Conservation (phyloP, 495 filamentous ascomycete genomes). For the Aspergillus bridgeri region DNA sequence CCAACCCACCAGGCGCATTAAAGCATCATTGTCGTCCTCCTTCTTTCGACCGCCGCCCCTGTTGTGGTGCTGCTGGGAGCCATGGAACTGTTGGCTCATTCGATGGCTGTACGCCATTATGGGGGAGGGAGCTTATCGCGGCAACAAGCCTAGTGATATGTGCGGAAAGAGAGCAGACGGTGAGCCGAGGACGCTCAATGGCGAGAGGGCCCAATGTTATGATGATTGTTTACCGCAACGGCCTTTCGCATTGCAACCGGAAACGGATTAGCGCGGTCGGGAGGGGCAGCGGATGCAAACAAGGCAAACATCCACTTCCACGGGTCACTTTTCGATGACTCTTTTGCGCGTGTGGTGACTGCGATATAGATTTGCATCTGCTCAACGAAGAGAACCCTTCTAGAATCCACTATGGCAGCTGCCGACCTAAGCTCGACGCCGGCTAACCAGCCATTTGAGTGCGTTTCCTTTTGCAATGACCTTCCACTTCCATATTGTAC, state of each 20-base stretch:
- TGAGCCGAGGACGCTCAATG: neutral
- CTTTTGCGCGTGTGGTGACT: conserved; percentile 10
- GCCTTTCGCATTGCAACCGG: conserved; percentile 29
- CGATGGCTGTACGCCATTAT: conserved; percentile 63
- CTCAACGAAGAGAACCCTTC: neutral
- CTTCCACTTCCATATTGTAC: neutral
- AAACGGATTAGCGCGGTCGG: conserved; percentile 34
- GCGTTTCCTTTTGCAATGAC: conserved; percentile 14
- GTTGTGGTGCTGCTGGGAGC: conserved; percentile 57
- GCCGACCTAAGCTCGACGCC: conserved; percentile 24
- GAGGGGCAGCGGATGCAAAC: conserved; percentile 40
- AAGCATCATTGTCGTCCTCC: conserved; percentile 77
- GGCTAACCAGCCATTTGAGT: conserved; percentile 43
- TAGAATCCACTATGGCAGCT: conserved; percentile 32
- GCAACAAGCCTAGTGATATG: neutral
- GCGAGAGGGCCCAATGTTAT: conserved; percentile 19
- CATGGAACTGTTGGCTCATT: conserved; percentile 67
- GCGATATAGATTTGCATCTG: conserved; percentile 2
- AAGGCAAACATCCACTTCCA: conserved; percentile 38
- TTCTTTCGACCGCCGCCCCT: conserved; percentile 61
- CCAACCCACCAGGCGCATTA: conserved; percentile 73
- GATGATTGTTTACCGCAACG: conserved; percentile 40
- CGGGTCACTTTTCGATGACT: conserved; percentile 33
- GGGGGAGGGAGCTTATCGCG: neutral
- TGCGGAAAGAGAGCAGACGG: neutral